A percentile compares a stretch with the other conserved stretches of the same genome.
Conservation (phyloP, 352 stramenopile genomes). For the Elongisporangium anandrum region DNA sequence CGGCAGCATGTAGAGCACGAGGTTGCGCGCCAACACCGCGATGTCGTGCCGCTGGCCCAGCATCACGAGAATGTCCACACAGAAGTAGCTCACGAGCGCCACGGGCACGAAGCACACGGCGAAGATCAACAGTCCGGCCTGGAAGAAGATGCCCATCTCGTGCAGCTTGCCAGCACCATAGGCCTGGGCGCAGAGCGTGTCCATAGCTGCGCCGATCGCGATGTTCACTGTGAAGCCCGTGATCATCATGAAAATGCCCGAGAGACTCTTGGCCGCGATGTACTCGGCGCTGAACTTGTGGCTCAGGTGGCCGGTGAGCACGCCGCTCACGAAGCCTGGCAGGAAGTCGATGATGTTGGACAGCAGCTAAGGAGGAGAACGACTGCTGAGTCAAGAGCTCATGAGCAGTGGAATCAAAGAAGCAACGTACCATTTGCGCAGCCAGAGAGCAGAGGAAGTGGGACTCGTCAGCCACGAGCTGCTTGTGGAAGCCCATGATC, state of each 20-base stretch:
- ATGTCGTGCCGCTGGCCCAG: constrained; percentile 69
- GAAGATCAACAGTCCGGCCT: constrained; percentile 78
- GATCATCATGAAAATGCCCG: constrained; percentile 81
- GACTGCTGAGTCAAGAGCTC: too few species aligned
- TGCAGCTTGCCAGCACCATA: constrained; percentile 81
- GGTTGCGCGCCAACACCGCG: constrained; percentile 51
- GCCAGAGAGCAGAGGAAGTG: too few species aligned
- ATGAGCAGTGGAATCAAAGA: background rate
- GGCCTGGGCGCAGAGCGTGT: constrained; percentile 84
- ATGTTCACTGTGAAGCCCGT: constrained; percentile 79
- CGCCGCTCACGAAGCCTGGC: constrained; percentile 57
- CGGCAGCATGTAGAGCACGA: constrained; percentile 68
- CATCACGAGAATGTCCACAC: constrained; percentile 67
- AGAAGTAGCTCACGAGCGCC: constrained; percentile 65
- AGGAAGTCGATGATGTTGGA: constrained; percentile 69
- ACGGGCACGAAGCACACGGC: constrained; percentile 54
- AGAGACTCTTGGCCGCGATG: constrained; percentile 70
- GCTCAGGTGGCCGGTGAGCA: constrained; percentile 70
- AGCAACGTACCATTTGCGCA: background rate
- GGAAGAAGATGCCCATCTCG: constrained; percentile 85
- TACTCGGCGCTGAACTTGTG: constrained; percentile 57
- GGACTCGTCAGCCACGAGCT: too few species aligned
- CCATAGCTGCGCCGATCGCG: constrained; percentile 83
- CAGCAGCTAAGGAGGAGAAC: constrained; percentile 23
- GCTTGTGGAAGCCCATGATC: too few species aligned